Evolutionary conservation across 768 basidiomycete genomes (phyloP), one percentile per base, ranked within the genome.

Genomic region (Sistotremastrum niveocremeum): DNA sequence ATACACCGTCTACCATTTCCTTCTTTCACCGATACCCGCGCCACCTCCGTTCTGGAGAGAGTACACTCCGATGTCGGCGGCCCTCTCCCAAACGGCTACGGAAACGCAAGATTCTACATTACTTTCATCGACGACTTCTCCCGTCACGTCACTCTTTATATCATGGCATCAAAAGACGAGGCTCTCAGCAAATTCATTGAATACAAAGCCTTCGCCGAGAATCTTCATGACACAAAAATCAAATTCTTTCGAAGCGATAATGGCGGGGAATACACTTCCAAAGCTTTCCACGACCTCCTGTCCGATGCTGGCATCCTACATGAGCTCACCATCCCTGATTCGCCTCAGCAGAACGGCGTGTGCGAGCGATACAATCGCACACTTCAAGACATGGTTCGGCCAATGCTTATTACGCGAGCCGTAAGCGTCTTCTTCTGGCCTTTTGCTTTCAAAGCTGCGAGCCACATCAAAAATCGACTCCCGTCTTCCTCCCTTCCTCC

Each of bases 281-380:
- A 62, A 0, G 59, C 60, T 5, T 64, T 75, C 32, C 50, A 49
- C 3, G 2, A 43, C 0, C 56, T 66, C 41, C 56, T 70, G 0
- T 51, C 60, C 1, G 42, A 46, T 0, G 54, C 61, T 5, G 75
- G 75, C 0, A 75, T 66, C 0, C 29, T 47, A 3, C 61, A 60
- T 7, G 58, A 66, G 42, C 54, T 65, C 2, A 72, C 67, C 1
- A 55, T 64, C 1, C 66, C 68, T 12, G 60, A 74, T 48, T 68
- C 65, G 0, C 70, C 65, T 0, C 54, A 67, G 44, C 60, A 72
- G 37, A 74, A 73, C 45, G 68, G 72, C 0, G 51, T 72, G 8
- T 63, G 69, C 0, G 64, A 74, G 52, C 54, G 62, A 6, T 51
- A 57, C 2, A 74, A 71, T 49, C 53, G 62, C 6, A 66, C 62